Evolutionary conservation across 2,329 filamentous ascomycete species (phyloP), one percentile per base, ranked within the genome.

Genomic region (Clarireedia paspali): DNA sequence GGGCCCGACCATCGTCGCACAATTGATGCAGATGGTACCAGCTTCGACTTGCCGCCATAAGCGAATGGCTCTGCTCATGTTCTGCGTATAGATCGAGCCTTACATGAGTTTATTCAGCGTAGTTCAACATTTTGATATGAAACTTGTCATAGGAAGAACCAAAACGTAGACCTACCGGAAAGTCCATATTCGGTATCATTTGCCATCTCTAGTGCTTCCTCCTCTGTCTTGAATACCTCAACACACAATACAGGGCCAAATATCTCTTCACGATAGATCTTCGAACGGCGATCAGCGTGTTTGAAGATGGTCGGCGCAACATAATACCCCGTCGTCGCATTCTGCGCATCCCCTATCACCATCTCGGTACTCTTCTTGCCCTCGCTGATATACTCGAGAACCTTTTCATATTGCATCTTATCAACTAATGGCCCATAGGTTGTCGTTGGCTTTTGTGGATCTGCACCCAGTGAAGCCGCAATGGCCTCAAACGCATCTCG

Each of bases 391-490:
- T 83, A 75, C 12, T 71, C 66, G 62, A 77, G 78, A 34, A 82
- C 79, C 27, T 75, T 76, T 47, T 84, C 79, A 20, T 51, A 58
- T 39, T 87, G 84, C 76, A 81, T 77, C 60, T 75, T 70, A 70
- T 87, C 87, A 57, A 83, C 81, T 2, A 87, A 68, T 0, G 84
- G 84, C 1, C 81, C 78, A 71, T 39, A 70, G 72, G 44, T 75
- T 68, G 60, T 63, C 70, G 56, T 67, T 2, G 24, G n/a, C 24
- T 53, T 30, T 69, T 20, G 69, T 59, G 62, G 71, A 63, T 55
- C 52, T 27, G 46, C 55, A 45, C 73, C 71, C 10, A 76, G 70
- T 40, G 75, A 73, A 46, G 73, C 70, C 6, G 75, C 70, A 42
- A 77, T 60, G 3, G 69, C 73, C 2, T 70, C 67, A 3, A 77